phyloP scores from a whole-genome alignment of 2,329 filamentous ascomycete genomes.

The Aspergillus sp. region DNA sequence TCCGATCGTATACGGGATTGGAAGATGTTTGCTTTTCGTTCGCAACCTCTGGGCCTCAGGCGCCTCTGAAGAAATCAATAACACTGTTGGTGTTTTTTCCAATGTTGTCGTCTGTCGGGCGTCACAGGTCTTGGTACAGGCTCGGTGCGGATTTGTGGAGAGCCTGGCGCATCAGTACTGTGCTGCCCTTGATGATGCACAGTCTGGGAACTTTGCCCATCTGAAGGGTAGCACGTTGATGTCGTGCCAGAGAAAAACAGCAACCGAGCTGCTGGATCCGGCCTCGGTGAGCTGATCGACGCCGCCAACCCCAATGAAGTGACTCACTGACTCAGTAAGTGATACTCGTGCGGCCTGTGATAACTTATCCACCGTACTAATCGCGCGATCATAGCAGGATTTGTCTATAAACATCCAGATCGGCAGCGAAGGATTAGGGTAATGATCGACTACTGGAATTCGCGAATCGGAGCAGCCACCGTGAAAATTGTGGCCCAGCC shows the following conservation, averaged over 20 bases:
- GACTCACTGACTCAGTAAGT: not conserved
- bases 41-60: conserved; percentile 41
- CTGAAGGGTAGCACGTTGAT: conserved; percentile 10
- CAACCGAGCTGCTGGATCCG: not conserved
- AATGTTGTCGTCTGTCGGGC: conserved; percentile 14
- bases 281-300: conserved; percentile 1
- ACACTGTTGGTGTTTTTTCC: conserved; percentile 36
- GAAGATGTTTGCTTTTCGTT: conserved; percentile 43
- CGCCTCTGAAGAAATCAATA: conserved; percentile 33
- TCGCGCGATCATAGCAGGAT: not conserved
- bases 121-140: not conserved
- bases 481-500: not conserved
- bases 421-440: not conserved
- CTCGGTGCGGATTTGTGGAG: conserved; percentile 7
- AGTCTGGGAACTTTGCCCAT: conserved; percentile 10
- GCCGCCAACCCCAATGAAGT: conserved; percentile 8
- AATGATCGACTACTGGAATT: conserved; percentile 8
- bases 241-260: conserved; percentile 8
- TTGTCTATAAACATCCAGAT: conserved; percentile 5
- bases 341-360: not conserved
- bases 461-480: not conserved
- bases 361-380: not conserved
- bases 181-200: conserved; percentile 2
- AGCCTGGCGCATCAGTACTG: conserved; percentile 9
- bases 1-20: conserved; percentile 34